Conservation (phyloP, 75 land plant species). For the Azolla pinnata region DNA sequence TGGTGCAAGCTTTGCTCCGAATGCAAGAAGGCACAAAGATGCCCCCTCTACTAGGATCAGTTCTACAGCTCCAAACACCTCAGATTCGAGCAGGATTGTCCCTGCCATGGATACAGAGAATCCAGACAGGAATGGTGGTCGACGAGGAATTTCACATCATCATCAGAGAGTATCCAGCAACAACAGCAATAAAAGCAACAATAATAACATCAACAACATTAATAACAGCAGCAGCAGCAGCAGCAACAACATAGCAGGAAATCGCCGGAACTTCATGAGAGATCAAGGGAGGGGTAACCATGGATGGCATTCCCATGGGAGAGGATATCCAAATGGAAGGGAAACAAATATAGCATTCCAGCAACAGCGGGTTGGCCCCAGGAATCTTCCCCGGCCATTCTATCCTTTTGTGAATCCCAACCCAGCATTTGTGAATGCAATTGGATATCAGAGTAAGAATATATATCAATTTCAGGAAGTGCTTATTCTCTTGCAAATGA, state of each 20-base stretch:
- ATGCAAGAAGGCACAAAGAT: too few relatives aligned
- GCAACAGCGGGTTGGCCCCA: conserved; percentile 50
- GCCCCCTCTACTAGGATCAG: too few relatives aligned
- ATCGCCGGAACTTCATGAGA: conserved; percentile 26
- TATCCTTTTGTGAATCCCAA: conserved; percentile 37
- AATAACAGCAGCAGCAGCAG: neutral
- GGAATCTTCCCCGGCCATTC: conserved; percentile 38
- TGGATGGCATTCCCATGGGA: conserved; percentile 44
- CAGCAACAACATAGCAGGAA: neutral
- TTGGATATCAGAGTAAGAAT: neutral
- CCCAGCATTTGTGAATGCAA: neutral
- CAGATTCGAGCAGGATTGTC: neutral
- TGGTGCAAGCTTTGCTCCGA: too few relatives aligned
- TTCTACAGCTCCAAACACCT: too few relatives aligned
- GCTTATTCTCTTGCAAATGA: neutral
- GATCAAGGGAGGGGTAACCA: conserved; percentile 31
- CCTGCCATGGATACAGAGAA: neutral
- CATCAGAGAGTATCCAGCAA: neutral
- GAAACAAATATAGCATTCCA: neutral
- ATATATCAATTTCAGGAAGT: neutral
- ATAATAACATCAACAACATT: too few relatives aligned
- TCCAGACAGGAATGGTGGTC: too few relatives aligned
- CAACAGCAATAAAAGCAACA: too few relatives aligned
- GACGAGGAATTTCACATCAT: neutral
- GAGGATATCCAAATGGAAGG: conserved; percentile 19